Conservation (phyloP, 441 rosid genomes). For the Aquilaria agallochum region DNA sequence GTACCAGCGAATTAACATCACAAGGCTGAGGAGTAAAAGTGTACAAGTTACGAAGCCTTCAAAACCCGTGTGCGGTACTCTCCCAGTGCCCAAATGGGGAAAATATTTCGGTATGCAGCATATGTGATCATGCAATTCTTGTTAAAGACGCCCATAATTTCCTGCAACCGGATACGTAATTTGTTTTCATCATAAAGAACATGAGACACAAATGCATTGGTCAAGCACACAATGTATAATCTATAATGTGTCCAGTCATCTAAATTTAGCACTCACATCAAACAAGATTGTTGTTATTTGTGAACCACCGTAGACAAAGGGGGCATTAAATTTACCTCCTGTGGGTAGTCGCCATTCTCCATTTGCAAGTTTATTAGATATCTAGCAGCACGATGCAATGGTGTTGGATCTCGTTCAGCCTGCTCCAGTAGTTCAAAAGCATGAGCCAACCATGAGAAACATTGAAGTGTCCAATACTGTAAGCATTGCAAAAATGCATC, state of each 20-base stretch:
- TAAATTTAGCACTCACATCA: no score
- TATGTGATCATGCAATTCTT: conserved; percentile 44
- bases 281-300: no score
- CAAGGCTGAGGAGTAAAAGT: no score
- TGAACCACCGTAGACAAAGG: neutral
- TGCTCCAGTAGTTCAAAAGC: conserved; percentile 19
- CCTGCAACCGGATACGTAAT: conserved; percentile 18
- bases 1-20: no score
- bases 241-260: no score
- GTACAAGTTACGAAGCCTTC: conserved; percentile 6
- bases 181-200: no score
- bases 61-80: conserved; percentile 37
- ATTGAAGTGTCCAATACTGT: neutral
- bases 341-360: conserved; percentile 65
- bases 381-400: conserved; percentile 51
- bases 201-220: no score
- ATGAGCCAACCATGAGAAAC: neutral
- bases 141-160: conserved; percentile 50
- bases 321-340: conserved; percentile 30
- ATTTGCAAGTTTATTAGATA: conserved; percentile 50
- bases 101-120: conserved; percentile 34
- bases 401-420: conserved; percentile 51
- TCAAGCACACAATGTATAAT: no score
- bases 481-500: neutral
- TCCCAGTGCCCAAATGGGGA: conserved; percentile 50